Evolutionary conservation across 805 yeast genomes (phyloP), one percentile per base, ranked within the genome.

Genomic region (Ogataea kodamae): DNA sequence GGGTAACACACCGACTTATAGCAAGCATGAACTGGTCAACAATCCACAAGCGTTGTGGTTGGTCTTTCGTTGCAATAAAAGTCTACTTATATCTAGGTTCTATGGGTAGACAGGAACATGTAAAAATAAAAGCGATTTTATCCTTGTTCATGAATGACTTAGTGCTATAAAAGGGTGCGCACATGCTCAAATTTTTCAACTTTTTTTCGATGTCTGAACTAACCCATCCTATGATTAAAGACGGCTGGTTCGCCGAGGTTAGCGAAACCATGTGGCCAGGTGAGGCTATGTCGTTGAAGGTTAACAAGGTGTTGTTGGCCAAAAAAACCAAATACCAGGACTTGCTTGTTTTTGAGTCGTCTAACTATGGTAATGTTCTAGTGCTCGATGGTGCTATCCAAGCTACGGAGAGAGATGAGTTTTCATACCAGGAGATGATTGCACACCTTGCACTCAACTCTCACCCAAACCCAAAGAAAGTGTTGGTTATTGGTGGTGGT

Each of bases 261-360:
- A 84, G 95, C 48, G 86, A 89, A 62, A 85, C 95, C 58, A 83
- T 87, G 86, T 90, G 96, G 95, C 97, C 98, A 18, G 98, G 98
- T 47, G 96, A 89, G 72, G 97, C 97, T 49, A 81, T 92, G 92
- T 76, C 88, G 33, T 71, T 90, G 50, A 75, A 79, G 46, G 97
- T 90, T 39, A 87, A 90, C 49, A 78, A 88, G 62, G 75, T 90
- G 33, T 72, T 90, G 47, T 88, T 84, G 65, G 82, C 75, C 43
- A 95, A 82, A 61, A 74, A 81, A 62, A 85, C 96, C 41, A 74
- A 80, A 62, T 90, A 83, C 64, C 98, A 90, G 69, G 97, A 90
- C 56, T 89, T 90, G 12, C 69, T 90, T 39, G 92, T 92, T 34
- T 92, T 90, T 70, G 85, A 89, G 66, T 82, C 95, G 32, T 79